These are phyloP conservation scores for Aspergillus amoenus DNA, from an alignment of 2,329 filamentous ascomycete species.

Conservation along the genomic window DNA sequence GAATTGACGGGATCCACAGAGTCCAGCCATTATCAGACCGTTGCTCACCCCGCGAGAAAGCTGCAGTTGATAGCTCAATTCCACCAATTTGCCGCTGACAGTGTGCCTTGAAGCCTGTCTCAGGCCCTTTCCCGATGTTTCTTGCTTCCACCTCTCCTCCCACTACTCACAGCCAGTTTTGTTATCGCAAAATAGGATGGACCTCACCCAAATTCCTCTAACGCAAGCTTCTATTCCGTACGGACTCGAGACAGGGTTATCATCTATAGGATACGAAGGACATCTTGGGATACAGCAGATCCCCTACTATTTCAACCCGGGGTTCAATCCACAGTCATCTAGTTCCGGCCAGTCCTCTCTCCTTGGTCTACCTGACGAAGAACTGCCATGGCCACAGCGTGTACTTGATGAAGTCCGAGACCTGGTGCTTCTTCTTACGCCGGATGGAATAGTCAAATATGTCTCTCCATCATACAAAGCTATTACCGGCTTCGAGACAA, in stretches of 20 bases:
- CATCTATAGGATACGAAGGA: not conserved
- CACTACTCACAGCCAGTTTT: not conserved
- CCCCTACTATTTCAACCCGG: not conserved
- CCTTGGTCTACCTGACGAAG: conserved; percentile 39
- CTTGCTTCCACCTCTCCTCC: not conserved
- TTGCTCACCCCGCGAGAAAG: conserved; percentile 3
- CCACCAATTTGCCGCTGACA: not conserved
- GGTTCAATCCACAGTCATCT: conserved; percentile 8
- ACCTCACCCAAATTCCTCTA: conserved; percentile 7
- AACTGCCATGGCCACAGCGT: conserved; percentile 77
- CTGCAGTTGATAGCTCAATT: conserved; percentile 21
- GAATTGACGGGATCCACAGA: not conserved
- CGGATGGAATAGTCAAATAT: conserved; percentile 80
- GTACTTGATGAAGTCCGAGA: conserved; percentile 89
- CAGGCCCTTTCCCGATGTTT: not conserved
- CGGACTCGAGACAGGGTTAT: not conserved
- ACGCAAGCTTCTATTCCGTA: conserved; percentile 3
- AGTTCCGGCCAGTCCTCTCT: conserved; percentile 55
- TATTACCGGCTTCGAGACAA: conserved; percentile 72
- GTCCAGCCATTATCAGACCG: not conserved
- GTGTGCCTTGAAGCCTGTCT: not conserved
- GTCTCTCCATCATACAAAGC: conserved; percentile 74
- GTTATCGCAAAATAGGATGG: conserved; percentile 1
- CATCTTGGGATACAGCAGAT: not conserved
- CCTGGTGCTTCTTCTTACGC: conserved; percentile 81